Conservation (phyloP, 1,284 basidiomycete species). For the Sporisorium reilianum region DNA sequence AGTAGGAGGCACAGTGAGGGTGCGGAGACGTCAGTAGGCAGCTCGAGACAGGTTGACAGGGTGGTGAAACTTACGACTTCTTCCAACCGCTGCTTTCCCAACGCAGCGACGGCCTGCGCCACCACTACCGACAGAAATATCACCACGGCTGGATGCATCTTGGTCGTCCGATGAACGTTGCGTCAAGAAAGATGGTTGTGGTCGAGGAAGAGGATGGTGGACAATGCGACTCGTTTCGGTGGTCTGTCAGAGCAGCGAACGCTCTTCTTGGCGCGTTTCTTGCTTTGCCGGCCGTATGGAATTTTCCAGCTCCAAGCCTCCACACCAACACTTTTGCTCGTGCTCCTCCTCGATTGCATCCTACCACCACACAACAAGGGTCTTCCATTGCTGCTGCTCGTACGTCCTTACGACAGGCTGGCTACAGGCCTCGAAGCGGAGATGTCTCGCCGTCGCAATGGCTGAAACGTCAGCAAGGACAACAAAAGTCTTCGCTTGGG, state of each 20-base stretch:
- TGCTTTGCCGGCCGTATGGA: conserved; percentile 36
- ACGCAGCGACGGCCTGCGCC: conserved; percentile 32
- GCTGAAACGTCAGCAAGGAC: neutral
- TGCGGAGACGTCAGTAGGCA: conserved; percentile 5
- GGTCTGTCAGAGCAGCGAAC: too few relatives aligned
- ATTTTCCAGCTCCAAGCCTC: neutral
- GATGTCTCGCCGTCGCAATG: neutral
- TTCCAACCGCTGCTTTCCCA: conserved; percentile 51
- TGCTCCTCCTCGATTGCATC: neutral
- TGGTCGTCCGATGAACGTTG: neutral
- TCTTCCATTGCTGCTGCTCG: neutral
- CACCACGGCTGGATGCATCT: conserved; percentile 61
- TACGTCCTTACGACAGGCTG: neutral
- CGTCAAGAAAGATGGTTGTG: neutral
- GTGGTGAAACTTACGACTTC: conserved; percentile 24
- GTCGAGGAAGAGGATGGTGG: conserved; percentile 6
- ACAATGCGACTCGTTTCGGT: conserved; percentile 17
- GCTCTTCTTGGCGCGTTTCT: conserved; percentile 2
- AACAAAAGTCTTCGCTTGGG: conserved; percentile 14
- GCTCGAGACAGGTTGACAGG: too few relatives aligned
- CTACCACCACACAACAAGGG: neutral
- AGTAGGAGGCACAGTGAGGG: neutral
- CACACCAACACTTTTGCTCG: conserved; percentile 31
- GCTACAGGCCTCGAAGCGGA: neutral
- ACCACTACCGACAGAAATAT: conserved; percentile 51